Percentiles rank a stretch among this genome's conserved stretches.
Conservation (phyloP, 768 basidiomycete species). For the Mrakia hoshinonis region DNA sequence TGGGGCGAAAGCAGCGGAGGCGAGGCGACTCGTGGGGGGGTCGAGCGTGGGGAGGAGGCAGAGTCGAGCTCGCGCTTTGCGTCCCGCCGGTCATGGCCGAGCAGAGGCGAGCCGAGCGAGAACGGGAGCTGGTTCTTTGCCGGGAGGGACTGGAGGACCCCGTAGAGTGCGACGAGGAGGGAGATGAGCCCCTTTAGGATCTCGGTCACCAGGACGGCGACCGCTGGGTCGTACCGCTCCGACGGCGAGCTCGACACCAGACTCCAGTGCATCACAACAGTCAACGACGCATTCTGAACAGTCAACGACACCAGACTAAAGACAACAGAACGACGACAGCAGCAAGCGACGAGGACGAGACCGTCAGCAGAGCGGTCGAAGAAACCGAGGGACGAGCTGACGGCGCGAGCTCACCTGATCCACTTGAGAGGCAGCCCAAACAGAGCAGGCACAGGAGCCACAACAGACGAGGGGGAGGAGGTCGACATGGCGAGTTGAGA, state of each 20-base stretch:
- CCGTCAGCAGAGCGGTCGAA: conserved; percentile 30
- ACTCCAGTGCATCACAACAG: conserved; percentile 94
- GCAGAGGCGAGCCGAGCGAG: not conserved
- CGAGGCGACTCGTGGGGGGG: not conserved
- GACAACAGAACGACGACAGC: not conserved
- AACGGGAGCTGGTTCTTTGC: not conserved
- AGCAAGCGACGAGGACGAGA: conserved; percentile 52
- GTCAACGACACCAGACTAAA: not conserved
- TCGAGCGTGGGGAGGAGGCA: not conserved
- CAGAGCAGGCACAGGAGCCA: conserved; percentile 11
- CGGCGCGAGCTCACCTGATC: conserved; percentile 37
- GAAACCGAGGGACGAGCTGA: not conserved
- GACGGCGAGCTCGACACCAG: conserved; percentile 63
- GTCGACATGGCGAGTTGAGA: too few relatives aligned
- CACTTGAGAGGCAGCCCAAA: conserved; percentile 40
- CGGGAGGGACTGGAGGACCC: conserved; percentile 45
- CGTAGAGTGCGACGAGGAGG: conserved; percentile 61
- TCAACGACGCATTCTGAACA: conserved; percentile 72
- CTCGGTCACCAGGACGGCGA: conserved; percentile 88
- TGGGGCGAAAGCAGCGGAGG: not conserved
- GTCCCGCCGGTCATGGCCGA: not conserved
- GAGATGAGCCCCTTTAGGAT: conserved; percentile 85
- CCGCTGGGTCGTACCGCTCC: conserved; percentile 74
- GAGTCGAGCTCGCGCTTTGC: not conserved
- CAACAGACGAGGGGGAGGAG: too few relatives aligned